Evolutionary conservation across 148 eudicot species (phyloP).

Genomic region (Dianthus caryophyllus): DNA sequence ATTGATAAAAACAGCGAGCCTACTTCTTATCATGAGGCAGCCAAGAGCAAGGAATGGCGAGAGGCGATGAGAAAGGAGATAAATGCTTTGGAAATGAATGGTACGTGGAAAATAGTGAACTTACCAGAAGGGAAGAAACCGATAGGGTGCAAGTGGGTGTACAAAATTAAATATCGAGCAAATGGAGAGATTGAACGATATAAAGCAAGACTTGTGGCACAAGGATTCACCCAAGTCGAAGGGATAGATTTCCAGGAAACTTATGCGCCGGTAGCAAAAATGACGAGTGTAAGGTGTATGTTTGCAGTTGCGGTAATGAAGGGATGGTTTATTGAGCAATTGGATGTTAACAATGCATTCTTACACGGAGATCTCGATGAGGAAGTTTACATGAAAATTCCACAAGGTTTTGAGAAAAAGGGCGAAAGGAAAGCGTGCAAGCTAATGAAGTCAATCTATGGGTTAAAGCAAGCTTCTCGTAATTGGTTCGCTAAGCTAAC

Average conservation of each 20-base stretch:
- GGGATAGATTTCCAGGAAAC: constrained; percentile 1
- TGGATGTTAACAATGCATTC: too few species aligned
- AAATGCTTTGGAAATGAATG: too few species aligned
- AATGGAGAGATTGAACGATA: constrained; percentile 6
- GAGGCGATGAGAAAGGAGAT: constrained; percentile 7
- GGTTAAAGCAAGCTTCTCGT: not conserved
- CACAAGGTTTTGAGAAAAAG: constrained; percentile 4
- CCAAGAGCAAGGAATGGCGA: constrained; percentile 1
- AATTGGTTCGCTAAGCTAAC: not conserved
- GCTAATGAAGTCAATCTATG: not conserved
- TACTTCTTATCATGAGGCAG: too few species aligned
- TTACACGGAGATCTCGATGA: too few species aligned
- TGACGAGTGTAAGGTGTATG: constrained; percentile 6
- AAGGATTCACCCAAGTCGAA: not conserved
- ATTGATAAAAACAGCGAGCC: too few species aligned
- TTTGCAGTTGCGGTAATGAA: not conserved
- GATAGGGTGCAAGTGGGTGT: not conserved
- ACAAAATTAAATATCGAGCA: constrained; percentile 5
- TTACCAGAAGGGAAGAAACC: not conserved
- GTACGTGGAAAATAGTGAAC: not conserved
- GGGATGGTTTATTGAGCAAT: not conserved
- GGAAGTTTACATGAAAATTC: too few species aligned
- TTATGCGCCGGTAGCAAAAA: not conserved
- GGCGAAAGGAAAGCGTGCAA: not conserved
- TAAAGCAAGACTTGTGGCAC: constrained; percentile 1